These are phyloP conservation scores for Coemansia sp. DNA, from an alignment of 192 early-diverging fungal genomes.

Conservation along the genomic window DNA sequence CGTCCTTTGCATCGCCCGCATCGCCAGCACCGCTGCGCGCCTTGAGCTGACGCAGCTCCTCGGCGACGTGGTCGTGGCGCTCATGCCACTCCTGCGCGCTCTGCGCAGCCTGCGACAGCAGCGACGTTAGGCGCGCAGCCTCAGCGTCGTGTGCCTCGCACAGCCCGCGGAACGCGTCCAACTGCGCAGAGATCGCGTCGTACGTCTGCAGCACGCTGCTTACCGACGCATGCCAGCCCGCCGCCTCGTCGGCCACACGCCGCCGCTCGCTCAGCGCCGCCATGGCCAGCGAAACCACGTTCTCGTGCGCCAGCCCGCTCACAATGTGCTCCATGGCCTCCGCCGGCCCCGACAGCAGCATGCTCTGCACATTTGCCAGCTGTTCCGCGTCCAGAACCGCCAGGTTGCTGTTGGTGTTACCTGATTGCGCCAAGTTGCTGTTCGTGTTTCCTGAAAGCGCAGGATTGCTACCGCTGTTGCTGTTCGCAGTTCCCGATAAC, in stretches of 20 bases:
- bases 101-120: slow-evolving; percentile 32
- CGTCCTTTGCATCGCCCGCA: not conserved
- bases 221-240: slow-evolving; percentile 17
- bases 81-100: slow-evolving; percentile 37
- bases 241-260: slow-evolving; percentile 3
- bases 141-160: slow-evolving; percentile 19
- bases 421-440: too few relatives aligned
- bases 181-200: slow-evolving; percentile 20
- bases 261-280: slow-evolving; percentile 20
- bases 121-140: slow-evolving; percentile 16
- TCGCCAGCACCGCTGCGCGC: not conserved
- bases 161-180: slow-evolving; percentile 20
- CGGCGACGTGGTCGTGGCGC: slow-evolving; percentile 10
- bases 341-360: slow-evolving; percentile 6
- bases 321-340: slow-evolving; percentile 30
- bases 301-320: slow-evolving; percentile 13
- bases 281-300: slow-evolving; percentile 17
- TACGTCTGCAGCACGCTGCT: slow-evolving; percentile 27
- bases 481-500: too few relatives aligned
- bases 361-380: slow-evolving; percentile 11
- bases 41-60: slow-evolving; percentile 13
- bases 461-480: too few relatives aligned
- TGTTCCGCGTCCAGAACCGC: slow-evolving; percentile 20
- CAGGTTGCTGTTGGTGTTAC: slow-evolving; percentile 1
- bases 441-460: too few relatives aligned